phyloP scores from a whole-genome alignment of 768 basidiomycete species.

The Tricholomella constricta region DNA sequence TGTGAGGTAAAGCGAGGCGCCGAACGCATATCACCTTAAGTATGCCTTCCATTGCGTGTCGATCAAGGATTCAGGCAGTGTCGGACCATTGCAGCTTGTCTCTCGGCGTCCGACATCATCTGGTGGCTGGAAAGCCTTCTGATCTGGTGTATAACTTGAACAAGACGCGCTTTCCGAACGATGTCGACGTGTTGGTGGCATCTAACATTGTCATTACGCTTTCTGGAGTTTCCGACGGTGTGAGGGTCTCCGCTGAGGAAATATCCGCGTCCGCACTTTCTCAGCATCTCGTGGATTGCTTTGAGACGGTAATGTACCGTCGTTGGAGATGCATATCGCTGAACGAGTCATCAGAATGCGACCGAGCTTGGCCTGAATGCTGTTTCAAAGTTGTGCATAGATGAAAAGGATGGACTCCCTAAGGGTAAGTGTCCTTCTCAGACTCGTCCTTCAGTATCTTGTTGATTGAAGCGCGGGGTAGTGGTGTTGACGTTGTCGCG shows the following conservation, averaged over 20 bases:
- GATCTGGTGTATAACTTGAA: constrained; percentile 30
- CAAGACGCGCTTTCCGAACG: constrained; percentile 37
- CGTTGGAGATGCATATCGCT: background rate
- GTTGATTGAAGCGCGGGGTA: constrained; percentile 4
- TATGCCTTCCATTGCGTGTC: constrained; percentile 34
- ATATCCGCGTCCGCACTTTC: constrained; percentile 53
- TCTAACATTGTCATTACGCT: constrained; percentile 55
- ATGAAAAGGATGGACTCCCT: constrained; percentile 41
- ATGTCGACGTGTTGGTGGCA: constrained; percentile 51
- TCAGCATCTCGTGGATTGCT: constrained; percentile 48
- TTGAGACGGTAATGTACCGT: constrained; percentile 44
- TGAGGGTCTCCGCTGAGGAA: constrained; percentile 36
- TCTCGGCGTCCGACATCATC: constrained; percentile 48
- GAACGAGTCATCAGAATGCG: constrained; percentile 51
- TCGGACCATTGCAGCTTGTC: constrained; percentile 46
- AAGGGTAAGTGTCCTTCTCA: constrained; percentile 38
- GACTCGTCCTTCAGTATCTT: constrained; percentile 3
- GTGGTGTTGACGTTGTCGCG: constrained; percentile 21
- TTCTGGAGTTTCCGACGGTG: constrained; percentile 53
- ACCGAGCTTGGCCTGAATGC: constrained; percentile 55
- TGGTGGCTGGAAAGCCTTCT: constrained; percentile 34
- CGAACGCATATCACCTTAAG: too few species aligned
- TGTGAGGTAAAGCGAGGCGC: too few species aligned
- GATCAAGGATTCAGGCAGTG: constrained; percentile 43
- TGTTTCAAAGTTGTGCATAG: constrained; percentile 55